Conservation (phyloP, 177 flowering plant genomes). For the Vitis hybrid region DNA sequence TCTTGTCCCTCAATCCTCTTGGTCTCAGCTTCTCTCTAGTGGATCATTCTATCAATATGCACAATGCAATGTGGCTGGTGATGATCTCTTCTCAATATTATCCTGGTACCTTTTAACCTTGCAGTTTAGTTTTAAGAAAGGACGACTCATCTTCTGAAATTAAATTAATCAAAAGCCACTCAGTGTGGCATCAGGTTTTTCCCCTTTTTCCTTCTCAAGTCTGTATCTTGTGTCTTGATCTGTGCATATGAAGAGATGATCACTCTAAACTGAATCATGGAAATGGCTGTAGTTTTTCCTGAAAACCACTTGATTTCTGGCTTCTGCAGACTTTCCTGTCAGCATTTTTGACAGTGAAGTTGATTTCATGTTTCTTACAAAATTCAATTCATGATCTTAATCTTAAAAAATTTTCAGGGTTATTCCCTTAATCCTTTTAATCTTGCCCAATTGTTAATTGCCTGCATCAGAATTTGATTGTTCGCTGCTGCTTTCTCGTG, state of each 20-base stretch:
- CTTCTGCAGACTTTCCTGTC: neutral
- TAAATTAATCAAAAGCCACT: neutral
- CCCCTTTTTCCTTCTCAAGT: neutral
- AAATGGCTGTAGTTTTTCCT: neutral
- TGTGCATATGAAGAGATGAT: neutral
- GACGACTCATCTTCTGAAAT: neutral
- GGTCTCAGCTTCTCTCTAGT: slow-evolving; percentile 15
- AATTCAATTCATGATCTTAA: neutral
- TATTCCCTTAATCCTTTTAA: neutral
- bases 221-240: slow-evolving; percentile 1
- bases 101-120: slow-evolving; percentile 1
- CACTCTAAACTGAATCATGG: neutral
- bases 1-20: slow-evolving; percentile 16
- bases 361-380: neutral
- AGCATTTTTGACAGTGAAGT: neutral
- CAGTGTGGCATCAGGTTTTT: neutral
- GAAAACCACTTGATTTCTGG: neutral
- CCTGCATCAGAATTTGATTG: neutral
- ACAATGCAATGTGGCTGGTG: slow-evolving; percentile 3
- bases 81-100: slow-evolving; percentile 6
- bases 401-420: neutral
- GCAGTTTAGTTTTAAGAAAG: neutral
- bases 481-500: neutral
- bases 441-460: neutral
- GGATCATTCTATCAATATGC: slow-evolving; percentile 13